Conservation (phyloP, 441 rosid genomes). For the Erodium trifolium region DNA sequence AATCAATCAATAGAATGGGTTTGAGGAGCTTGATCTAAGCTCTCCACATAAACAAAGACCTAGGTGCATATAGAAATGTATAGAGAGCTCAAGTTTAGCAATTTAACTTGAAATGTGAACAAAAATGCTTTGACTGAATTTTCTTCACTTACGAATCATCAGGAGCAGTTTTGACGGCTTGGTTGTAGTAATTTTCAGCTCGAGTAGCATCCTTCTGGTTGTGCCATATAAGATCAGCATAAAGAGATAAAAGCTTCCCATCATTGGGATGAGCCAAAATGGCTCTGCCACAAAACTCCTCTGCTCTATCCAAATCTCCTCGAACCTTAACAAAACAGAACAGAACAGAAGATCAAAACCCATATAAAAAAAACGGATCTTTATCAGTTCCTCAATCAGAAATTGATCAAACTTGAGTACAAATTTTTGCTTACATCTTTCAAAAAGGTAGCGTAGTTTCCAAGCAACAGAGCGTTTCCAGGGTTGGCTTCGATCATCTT, state of each 20-base stretch:
- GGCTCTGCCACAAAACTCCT: constrained; percentile 74
- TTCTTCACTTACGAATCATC: constrained; percentile 49
- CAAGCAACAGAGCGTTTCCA: constrained; percentile 52
- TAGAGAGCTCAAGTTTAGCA: not conserved
- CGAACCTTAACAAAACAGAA: constrained; percentile 35
- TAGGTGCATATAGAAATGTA: too few relatives aligned
- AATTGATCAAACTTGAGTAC: not conserved
- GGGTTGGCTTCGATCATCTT: constrained; percentile 27
- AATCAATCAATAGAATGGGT: not conserved
- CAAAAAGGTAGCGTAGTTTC: constrained; percentile 70
- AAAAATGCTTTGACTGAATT: not conserved
- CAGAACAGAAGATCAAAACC: not conserved
- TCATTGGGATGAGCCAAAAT: constrained; percentile 52
- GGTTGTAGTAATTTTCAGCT: constrained; percentile 63
- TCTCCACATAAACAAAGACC: too few relatives aligned
- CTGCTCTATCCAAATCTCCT: constrained; percentile 54
- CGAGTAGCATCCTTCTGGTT: constrained; percentile 54
- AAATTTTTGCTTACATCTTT: constrained; percentile 45
- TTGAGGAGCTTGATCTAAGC: not conserved
- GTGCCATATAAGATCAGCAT: constrained; percentile 71
- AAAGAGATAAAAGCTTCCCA: constrained; percentile 67
- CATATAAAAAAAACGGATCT: not conserved
- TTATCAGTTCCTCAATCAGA: not conserved
- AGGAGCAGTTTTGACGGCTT: constrained; percentile 71
- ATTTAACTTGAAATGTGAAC: not conserved